Percentiles rank a stretch among this genome's conserved stretches.
Evolutionary conservation across 2,329 filamentous ascomycete genomes (phyloP).

Genomic region (Phyllosticta citriasiana): DNA sequence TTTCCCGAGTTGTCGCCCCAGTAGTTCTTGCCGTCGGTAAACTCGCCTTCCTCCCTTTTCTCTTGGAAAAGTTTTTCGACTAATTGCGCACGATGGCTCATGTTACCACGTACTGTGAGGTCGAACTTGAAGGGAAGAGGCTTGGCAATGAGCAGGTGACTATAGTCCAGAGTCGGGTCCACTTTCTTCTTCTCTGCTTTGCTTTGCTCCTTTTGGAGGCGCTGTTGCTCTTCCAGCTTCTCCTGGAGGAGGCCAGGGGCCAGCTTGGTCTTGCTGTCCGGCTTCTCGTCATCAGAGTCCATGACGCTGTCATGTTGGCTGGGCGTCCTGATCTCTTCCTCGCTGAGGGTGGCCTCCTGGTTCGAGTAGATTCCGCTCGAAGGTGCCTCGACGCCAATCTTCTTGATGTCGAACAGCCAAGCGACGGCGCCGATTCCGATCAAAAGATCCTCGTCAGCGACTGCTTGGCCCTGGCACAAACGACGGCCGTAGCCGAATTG

Average conservation of each 20-base stretch:
- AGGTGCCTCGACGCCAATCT: constrained; percentile 10
- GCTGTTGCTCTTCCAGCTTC: constrained; percentile 1
- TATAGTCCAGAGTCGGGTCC: constrained; percentile 36
- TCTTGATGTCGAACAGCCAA: constrained; percentile 35
- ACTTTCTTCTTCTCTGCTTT: constrained; percentile 12
- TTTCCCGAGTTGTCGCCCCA: constrained; percentile 22
- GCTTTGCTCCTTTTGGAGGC: not conserved
- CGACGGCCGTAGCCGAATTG: constrained; percentile 48
- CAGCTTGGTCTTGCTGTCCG: not conserved
- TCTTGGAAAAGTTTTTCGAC: constrained; percentile 27
- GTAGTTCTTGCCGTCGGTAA: constrained; percentile 25
- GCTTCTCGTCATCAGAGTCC: not conserved
- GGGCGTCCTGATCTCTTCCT: constrained; percentile 25
- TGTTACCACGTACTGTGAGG: constrained; percentile 24
- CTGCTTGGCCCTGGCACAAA: constrained; percentile 32
- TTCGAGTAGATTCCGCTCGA: constrained; percentile 18
- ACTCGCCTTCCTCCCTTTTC: constrained; percentile 29
- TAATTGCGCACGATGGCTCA: constrained; percentile 20
- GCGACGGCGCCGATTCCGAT: constrained; percentile 35
- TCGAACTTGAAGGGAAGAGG: constrained; percentile 36
- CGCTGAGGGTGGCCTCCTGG: constrained; percentile 25
- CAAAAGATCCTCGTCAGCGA: constrained; percentile 33
- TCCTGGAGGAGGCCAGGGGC: not conserved
- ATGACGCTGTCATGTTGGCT: constrained; percentile 1
- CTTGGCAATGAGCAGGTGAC: constrained; percentile 36